Base-by-base conservation (phyloP, 2,329 filamentous ascomycete species). In the Verticillium albo-atrum region DNA sequence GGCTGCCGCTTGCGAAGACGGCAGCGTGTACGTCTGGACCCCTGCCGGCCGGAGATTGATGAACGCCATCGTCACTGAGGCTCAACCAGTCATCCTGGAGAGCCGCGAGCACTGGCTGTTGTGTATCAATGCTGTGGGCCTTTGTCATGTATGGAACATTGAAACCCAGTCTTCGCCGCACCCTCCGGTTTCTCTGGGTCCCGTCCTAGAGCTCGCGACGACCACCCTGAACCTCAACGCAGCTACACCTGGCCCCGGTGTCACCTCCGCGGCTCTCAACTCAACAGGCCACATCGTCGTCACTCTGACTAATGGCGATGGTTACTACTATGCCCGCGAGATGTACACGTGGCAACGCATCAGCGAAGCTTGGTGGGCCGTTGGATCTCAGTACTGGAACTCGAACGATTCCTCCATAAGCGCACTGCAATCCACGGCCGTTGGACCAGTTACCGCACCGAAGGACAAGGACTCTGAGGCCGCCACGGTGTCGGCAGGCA, bases 321-420 rank as follows among this genome's bases (percentile, higher is more conserved):
- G 95, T 2, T 99, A 92, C 74, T 88, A 88, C 57, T 99, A 99
- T 74, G 91, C 91, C 2, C 85, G 89, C 0, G 82, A 83, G 20
- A 90, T 99, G 89, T 94, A 87, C 73, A 85, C 88, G 7, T 99
- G 95, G 95, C 94, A 98, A 74, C 87, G 93, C 10, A 81, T 99
- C n/a, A 96, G 92, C 2, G 96, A 99, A 71, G 85, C 91, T 2
- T 99, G 95, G 95, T 99, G 95, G 92, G 94, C 94, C 0, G 92
- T 98, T 0, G 93, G 93, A 20, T 96, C 91, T 66, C 95, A 99
- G 71, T 99, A 99, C 73, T 99, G 95, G 96, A 98, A 99, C 74
- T 96, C 92, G 1, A 96, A 92, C 57, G 95, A 97, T 68, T 92
- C 92, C 2, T 92, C 92, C 0, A 87, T 97, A 57, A 88, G 90